Conservation (phyloP, 805 yeast species). For the Torulaspora microellipsoides region DNA sequence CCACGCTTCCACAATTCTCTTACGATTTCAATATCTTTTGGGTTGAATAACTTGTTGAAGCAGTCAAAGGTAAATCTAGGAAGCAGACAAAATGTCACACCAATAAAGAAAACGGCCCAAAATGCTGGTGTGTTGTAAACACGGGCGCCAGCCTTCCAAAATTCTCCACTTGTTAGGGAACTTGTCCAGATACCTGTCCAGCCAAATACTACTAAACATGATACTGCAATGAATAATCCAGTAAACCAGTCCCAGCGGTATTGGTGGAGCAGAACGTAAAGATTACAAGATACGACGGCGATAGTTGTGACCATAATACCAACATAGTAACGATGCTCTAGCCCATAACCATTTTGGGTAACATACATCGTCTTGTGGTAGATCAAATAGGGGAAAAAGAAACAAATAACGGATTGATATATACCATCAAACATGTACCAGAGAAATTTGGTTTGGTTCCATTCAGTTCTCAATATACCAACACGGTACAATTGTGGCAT, state of each 20-base stretch:
- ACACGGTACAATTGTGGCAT: conserved; percentile 72
- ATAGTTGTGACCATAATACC: conserved; percentile 66
- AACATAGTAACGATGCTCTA: conserved; percentile 70
- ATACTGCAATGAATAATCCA: conserved; percentile 48
- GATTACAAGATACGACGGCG: conserved; percentile 62
- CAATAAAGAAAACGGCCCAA: conserved; percentile 67
- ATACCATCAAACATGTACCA: conserved; percentile 74
- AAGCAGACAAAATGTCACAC: conserved; percentile 57
- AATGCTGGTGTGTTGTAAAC: conserved; percentile 55
- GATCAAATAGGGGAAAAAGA: conserved; percentile 65
- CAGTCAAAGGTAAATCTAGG: conserved; percentile 66
- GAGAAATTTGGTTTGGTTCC: conserved; percentile 64
- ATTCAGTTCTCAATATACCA: conserved; percentile 69
- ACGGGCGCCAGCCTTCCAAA: conserved; percentile 61
- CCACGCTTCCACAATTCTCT: conserved; percentile 67
- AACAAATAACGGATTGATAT: conserved; percentile 68
- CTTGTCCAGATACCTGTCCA: conserved; percentile 85
- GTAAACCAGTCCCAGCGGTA: conserved; percentile 81
- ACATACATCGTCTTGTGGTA: conserved; percentile 43
- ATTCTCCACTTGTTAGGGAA: conserved; percentile 48
- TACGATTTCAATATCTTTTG: conserved; percentile 67
- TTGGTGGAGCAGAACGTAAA: conserved; percentile 61
- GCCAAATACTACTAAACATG: conserved; percentile 56
- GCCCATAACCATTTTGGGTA: conserved; percentile 48
- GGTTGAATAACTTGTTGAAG: conserved; percentile 47